Evolutionary conservation across 164 flowering plant species (phyloP).

Genomic region (Dillenia turbinata): DNA sequence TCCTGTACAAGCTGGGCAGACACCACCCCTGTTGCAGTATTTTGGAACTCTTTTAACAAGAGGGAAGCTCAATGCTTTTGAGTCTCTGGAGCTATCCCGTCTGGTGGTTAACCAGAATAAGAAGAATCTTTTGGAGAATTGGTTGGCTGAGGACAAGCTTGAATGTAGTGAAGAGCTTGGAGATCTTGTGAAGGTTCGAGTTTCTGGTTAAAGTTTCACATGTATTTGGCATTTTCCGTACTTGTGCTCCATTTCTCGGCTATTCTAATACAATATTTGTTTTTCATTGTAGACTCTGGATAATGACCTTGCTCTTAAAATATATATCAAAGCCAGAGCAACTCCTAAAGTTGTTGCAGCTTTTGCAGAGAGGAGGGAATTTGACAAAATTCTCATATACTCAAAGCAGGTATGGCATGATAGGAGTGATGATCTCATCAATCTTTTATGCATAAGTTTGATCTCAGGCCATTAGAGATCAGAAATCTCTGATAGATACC

Average conservation of each 20-base stretch:
- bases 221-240: not conserved
- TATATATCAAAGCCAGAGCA: slow-evolving; percentile 97
- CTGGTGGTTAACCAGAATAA: slow-evolving; percentile 98
- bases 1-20: slow-evolving; percentile 97
- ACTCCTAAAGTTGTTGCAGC: slow-evolving; percentile 99
- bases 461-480: too few species aligned
- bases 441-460: too few species aligned
- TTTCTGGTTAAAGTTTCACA: slow-evolving; percentile 1
- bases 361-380: slow-evolving; percentile 97
- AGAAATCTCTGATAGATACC: too few species aligned
- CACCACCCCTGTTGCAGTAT: slow-evolving; percentile 95
- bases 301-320: slow-evolving; percentile 95
- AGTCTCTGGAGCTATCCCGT: slow-evolving; percentile 95
- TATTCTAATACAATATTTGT: not conserved
- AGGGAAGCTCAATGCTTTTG: slow-evolving; percentile 97
- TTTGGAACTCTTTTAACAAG: slow-evolving; percentile 92
- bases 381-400: slow-evolving; percentile 94
- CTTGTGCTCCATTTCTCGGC: not conserved
- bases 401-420: slow-evolving; percentile 77
- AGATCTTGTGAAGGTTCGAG: slow-evolving; percentile 91
- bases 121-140: slow-evolving; percentile 93
- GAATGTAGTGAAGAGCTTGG: slow-evolving; percentile 99
- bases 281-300: slow-evolving; percentile 77
- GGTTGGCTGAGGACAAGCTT: slow-evolving; percentile 98
- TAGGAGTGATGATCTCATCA: not conserved